Conservation (phyloP, 2,329 filamentous ascomycete species). For the Colletotrichum somersetense region DNA sequence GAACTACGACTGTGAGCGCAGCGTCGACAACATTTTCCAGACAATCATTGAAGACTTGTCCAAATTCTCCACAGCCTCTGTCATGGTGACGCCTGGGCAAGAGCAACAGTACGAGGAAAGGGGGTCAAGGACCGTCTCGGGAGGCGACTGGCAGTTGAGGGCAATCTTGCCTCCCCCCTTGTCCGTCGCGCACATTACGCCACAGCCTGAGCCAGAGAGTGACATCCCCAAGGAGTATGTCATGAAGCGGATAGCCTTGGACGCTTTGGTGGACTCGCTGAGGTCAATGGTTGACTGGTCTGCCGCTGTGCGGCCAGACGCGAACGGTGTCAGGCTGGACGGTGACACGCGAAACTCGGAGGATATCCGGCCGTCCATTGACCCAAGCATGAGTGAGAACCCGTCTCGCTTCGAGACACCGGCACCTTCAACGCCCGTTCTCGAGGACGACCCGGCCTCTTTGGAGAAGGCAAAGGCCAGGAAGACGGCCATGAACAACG, state of each 20-base stretch:
- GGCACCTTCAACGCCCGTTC: slow-evolving; percentile 74
- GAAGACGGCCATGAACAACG: slow-evolving; percentile 92
- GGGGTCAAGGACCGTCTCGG: slow-evolving; percentile 70
- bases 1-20: slow-evolving; percentile 97
- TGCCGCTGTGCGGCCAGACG: slow-evolving; percentile 72
- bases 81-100: slow-evolving; percentile 79
- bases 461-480: slow-evolving; percentile 95
- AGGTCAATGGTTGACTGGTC: slow-evolving; percentile 96
- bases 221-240: slow-evolving; percentile 90
- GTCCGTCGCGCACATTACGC: slow-evolving; percentile 80
- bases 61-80: slow-evolving; percentile 83
- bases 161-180: slow-evolving; percentile 89
- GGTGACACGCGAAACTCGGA: slow-evolving; percentile 55
- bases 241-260: slow-evolving; percentile 89
- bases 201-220: slow-evolving; percentile 70
- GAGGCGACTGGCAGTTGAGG: slow-evolving; percentile 86
- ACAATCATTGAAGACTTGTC: slow-evolving; percentile 94
- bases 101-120: slow-evolving; percentile 91
- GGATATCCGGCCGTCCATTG: slow-evolving; percentile 71
- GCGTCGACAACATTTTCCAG: slow-evolving; percentile 97
- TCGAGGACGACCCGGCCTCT: slow-evolving; percentile 92
- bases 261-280: slow-evolving; percentile 88
- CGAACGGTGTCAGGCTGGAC: slow-evolving; percentile 53
- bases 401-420: slow-evolving; percentile 73
- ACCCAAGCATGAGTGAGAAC: slow-evolving; percentile 73